Evolutionary conservation across 495 filamentous ascomycete genomes (phyloP).

Genomic region (Bryoglossum gracile): DNA sequence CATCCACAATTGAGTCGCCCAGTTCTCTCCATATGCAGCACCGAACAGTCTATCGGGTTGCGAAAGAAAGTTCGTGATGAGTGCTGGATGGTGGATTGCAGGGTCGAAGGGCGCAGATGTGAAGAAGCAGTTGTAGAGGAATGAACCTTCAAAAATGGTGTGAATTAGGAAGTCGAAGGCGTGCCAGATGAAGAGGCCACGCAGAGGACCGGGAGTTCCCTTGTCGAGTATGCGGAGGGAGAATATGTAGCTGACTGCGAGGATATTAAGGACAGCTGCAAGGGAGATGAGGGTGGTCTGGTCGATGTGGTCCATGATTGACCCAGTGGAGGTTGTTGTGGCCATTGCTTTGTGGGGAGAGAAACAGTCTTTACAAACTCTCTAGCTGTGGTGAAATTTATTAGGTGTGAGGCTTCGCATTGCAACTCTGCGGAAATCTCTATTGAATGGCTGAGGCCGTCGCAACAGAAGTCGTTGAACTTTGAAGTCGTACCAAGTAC

Average conservation of each 20-base stretch:
- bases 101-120: conserved; percentile 45
- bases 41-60: conserved; percentile 58
- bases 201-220: conserved; percentile 33
- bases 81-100: conserved; percentile 22
- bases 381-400: no score
- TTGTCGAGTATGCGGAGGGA: conserved; percentile 37
- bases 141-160: conserved; percentile 80
- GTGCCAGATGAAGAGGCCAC: conserved; percentile 91
- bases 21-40: conserved; percentile 51
- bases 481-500: no score
- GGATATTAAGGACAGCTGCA: conserved; percentile 39
- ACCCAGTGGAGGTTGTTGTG: background rate
- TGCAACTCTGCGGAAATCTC: no score
- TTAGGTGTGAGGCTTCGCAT: no score
- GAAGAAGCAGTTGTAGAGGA: conserved; percentile 89
- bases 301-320: conserved; percentile 36
- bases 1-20: conserved; percentile 58
- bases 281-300: conserved; percentile 47
- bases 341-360: no score
- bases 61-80: conserved; percentile 33
- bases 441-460: no score
- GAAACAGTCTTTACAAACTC: no score
- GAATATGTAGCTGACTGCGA: conserved; percentile 37
- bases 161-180: conserved; percentile 87
- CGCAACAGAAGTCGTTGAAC: no score